A percentile compares a stretch with the other conserved stretches of the same genome.
Evolutionary conservation across 495 filamentous ascomycete species (phyloP).

Genomic region (Amorphotheca resinae): DNA sequence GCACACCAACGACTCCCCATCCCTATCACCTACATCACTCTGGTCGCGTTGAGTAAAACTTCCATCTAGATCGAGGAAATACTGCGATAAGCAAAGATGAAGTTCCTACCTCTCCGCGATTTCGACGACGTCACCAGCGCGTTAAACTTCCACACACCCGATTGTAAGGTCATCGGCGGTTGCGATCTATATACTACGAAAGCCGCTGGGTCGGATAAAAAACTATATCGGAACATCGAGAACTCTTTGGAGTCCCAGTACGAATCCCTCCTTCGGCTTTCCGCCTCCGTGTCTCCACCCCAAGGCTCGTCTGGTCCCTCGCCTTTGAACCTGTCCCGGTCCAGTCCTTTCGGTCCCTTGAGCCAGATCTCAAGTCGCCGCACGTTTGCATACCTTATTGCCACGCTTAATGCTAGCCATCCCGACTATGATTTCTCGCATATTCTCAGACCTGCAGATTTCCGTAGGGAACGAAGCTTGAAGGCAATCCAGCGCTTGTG

Average conservation of each 20-base stretch:
- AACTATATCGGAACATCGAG: constrained; percentile 85
- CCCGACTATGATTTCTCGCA: constrained; percentile 97
- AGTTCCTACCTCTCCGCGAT: constrained; percentile 86
- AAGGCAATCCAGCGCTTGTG: constrained; percentile 69
- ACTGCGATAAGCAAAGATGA: constrained; percentile 14
- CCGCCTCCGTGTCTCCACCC: constrained; percentile 69
- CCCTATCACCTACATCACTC: constrained; percentile 6
- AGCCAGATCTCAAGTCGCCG: constrained; percentile 76
- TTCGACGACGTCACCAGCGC: constrained; percentile 81
- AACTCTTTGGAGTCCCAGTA: constrained; percentile 78
- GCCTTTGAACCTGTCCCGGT: constrained; percentile 65
- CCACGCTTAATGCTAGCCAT: constrained; percentile 93
- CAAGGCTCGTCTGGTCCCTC: constrained; percentile 40
- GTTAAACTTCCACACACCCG: constrained; percentile 85
- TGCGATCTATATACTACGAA: constrained; percentile 98
- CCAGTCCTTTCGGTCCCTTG: constrained; percentile 82
- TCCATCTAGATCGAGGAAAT: constrained; percentile 11
- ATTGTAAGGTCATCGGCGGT: constrained; percentile 77
- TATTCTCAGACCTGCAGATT: constrained; percentile 75
- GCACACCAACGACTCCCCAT: constrained; percentile 9
- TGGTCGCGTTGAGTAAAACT: constrained; percentile 17
- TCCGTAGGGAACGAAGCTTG: constrained; percentile 64
- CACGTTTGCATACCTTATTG: constrained; percentile 91
- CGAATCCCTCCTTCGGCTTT: constrained; percentile 70
- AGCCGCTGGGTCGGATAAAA: constrained; percentile 87